Percentiles rank a stretch among this genome's conserved stretches.
These are phyloP conservation scores for Fusarium sp. DNA, from an alignment of 2,329 filamentous ascomycete genomes.

Conservation along the genomic window DNA sequence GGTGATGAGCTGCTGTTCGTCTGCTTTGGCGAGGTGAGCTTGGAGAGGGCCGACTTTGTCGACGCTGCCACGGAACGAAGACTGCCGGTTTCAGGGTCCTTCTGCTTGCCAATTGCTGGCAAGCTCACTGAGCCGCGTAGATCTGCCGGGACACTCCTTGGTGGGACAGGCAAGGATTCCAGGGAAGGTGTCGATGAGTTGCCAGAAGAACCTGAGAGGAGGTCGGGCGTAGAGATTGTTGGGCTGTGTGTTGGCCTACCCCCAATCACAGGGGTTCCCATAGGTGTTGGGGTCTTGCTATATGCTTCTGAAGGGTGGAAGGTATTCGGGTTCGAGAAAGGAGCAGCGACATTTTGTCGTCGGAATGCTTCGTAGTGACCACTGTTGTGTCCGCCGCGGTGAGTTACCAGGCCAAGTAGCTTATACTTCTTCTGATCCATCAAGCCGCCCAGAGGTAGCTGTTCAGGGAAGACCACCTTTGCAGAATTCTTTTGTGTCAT, in stretches of 20 bases:
- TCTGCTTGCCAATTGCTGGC: constrained; percentile 53
- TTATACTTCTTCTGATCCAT: constrained; percentile 85
- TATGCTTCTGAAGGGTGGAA: constrained; percentile 84
- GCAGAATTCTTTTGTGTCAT: constrained; percentile 93
- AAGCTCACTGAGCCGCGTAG: constrained; percentile 47
- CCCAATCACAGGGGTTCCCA: constrained; percentile 63
- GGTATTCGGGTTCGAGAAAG: constrained; percentile 85
- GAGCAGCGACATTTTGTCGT: constrained; percentile 83
- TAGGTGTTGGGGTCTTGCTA: constrained; percentile 71
- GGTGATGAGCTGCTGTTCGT: constrained; percentile 42
- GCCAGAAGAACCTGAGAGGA: constrained; percentile 58
- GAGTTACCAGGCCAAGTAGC: constrained; percentile 88
- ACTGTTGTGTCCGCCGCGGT: constrained; percentile 95
- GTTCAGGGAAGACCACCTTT: constrained; percentile 93
- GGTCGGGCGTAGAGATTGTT: constrained; percentile 63
- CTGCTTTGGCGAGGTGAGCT: constrained; percentile 59
- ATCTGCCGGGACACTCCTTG: constrained; percentile 54
- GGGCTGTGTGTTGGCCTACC: constrained; percentile 60
- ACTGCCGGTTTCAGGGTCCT: constrained; percentile 66
- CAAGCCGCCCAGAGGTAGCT: constrained; percentile 85
- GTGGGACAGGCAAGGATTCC: constrained; percentile 51
- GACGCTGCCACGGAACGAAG: constrained; percentile 71
- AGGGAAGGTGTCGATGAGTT: constrained; percentile 57
- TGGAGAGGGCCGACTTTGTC: constrained; percentile 68
- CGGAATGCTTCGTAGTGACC: constrained; percentile 98